Evolutionary conservation across 2,329 filamentous ascomycete species (phyloP), one percentile per base, ranked within the genome.

Genomic region (Davidsoniella virescens): DNA sequence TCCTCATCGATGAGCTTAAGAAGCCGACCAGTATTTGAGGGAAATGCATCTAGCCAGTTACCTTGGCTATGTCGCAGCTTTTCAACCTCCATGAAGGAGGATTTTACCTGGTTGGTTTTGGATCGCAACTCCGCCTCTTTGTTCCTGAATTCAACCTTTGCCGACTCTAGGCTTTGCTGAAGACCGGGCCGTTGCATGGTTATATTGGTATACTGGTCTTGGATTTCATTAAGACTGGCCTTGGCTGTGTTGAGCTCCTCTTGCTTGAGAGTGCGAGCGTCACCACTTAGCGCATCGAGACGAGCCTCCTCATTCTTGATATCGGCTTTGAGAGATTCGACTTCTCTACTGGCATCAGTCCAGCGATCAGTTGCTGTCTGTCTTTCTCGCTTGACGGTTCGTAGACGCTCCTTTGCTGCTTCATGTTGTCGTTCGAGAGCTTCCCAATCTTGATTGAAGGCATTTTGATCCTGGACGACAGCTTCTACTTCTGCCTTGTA

Each of bases 1-100:
- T 94, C 85, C n/a, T 69, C 67, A 5, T 77, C 70, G 54, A 96
- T 84, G n/a, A 72, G 73, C 49, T 66, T 70, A 5, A 93, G 65
- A 2, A 95, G 72, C 2, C 69, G 65, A 1, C 72, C 69, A 58
- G 93, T 74, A 39, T 72, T 73, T 1, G 64, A 62, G 40, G 80
- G 75, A 58, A 82, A 95, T 0, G 74, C 81, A 52, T 73, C 73
- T 42, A 76, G 75, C 45, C 72, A 72, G 45, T 78, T 72, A 1
- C 75, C 75, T 40, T 78, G 76, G 52, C 59, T 51, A 14, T 48
- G 44, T 12, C 49, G 47, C 2, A 57, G 44, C 12, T 44, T 49
- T 23, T 48, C 25, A n/a, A 56, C 54, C 44, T 50, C 55, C 16
- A 56, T 55, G 40, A 65, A 62, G 17, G 56, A 54, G 1, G 55